Evolutionary conservation across 2,329 filamentous ascomycete genomes (phyloP), one percentile per base, ranked within the genome.

Genomic region (Phialocephala sp.): DNA sequence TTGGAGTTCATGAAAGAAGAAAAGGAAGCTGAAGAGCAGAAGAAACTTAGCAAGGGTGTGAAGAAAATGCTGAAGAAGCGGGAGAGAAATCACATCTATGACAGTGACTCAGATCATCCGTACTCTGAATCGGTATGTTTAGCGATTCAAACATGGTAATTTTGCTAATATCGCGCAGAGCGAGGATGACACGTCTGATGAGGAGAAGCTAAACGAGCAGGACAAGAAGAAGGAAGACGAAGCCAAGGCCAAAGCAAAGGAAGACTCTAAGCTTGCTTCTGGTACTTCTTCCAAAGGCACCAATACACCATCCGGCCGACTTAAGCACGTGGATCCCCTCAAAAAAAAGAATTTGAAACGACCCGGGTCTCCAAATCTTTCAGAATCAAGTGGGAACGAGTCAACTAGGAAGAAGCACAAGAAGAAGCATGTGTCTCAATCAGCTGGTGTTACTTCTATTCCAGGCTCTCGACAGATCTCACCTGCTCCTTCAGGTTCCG

Each of bases 351-450:
- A 79, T 37, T 85, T 94, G 60, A 97, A 97, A 80, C 89, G 94
- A 36, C 86, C 92, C 37, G 93, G 93, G 20, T 97, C 93, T 18
- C 93, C 94, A 2, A 91, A 94, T 69, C 84, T 91, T 37, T 97
- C 76, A 0, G 94, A 98, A 76, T 93, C 93, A 11, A 97, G 93
- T 76, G 94, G 93, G 61, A 96, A 94, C 72, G 94, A 98, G 77
- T 94, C 92, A 0, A 87, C 89, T 27, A 90, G 91, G 70, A 93
- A 95, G 80, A 92, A 92, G 81, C 87, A 85, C 76, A 87, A 91
- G 75, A 91, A 90, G 80, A 91, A 90, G 76, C 85, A 87, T 68
- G 78, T 80, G 15, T 76, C 82, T 1, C 81, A 80, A 61, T 79
- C 79, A 11, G 88, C 86, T 66, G 84, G 86, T 22, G 81, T 80